Evolutionary conservation across 768 basidiomycete genomes (phyloP).

Genomic region (Termitomyces sp.): DNA sequence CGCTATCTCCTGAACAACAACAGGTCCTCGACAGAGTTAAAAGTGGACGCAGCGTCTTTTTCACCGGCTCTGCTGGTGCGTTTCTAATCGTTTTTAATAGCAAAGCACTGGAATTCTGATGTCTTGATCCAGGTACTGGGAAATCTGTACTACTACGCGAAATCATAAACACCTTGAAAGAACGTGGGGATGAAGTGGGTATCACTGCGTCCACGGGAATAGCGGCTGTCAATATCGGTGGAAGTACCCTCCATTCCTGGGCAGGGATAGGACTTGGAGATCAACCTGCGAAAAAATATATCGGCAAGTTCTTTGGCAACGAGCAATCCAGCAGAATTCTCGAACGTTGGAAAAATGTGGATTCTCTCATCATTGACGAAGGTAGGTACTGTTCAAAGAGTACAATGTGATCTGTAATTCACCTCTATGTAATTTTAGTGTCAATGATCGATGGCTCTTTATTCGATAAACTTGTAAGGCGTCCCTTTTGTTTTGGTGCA

Average conservation of each 20-base stretch:
- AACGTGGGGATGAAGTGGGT: constrained; percentile 38
- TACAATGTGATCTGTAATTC: background rate
- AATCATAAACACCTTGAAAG: constrained; percentile 53
- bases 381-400: constrained; percentile 38
- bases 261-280: constrained; percentile 77
- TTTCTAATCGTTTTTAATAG: background rate
- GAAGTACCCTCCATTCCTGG: constrained; percentile 78
- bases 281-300: constrained; percentile 47
- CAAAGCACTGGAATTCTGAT: background rate
- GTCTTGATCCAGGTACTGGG: constrained; percentile 53
- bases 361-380: constrained; percentile 81
- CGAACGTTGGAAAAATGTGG: constrained; percentile 57
- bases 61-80: constrained; percentile 80
- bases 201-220: constrained; percentile 82
- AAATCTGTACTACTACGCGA: constrained; percentile 80
- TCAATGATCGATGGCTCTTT: constrained; percentile 84
- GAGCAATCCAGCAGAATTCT: constrained; percentile 34
- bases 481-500: background rate
- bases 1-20: constrained; percentile 51
- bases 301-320: constrained; percentile 49
- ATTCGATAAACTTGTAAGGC: constrained; percentile 74
- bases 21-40: constrained; percentile 50
- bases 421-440: constrained; percentile 40
- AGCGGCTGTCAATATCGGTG: constrained; percentile 81
- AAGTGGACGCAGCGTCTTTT: constrained; percentile 67